These are phyloP conservation scores for Microcyclospora tardicrescens DNA, from an alignment of 2,329 filamentous ascomycete species.

Conservation along the genomic window DNA sequence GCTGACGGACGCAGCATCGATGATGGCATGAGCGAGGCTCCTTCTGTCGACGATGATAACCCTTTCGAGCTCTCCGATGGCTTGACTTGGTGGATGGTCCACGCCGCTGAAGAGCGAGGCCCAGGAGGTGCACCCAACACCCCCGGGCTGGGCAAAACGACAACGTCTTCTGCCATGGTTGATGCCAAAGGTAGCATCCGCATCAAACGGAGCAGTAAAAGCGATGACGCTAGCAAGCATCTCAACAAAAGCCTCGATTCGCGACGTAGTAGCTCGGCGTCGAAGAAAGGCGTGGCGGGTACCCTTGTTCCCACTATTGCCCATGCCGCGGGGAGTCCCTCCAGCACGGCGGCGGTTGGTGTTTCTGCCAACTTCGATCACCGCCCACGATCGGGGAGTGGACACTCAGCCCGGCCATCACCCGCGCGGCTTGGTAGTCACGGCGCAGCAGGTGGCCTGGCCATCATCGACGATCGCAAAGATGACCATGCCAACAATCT, in stretches of 20 bases:
- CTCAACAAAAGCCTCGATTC: slow-evolving; percentile 79
- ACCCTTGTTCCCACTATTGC: slow-evolving; percentile 7
- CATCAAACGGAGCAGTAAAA: slow-evolving; percentile 30
- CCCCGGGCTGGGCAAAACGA: slow-evolving; percentile 80
- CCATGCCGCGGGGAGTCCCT: slow-evolving; percentile 4
- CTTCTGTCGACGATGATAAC: slow-evolving; percentile 72
- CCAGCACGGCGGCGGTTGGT: slow-evolving; percentile 14
- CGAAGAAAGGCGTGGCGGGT: slow-evolving; percentile 55
- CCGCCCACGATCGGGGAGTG: slow-evolving; percentile 18
- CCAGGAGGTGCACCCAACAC: slow-evolving; percentile 68
- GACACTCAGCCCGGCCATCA: slow-evolving; percentile 13
- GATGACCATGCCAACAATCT: not conserved
- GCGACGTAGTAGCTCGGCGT: slow-evolving; percentile 74
- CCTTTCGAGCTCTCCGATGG: slow-evolving; percentile 94
- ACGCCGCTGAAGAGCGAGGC: slow-evolving; percentile 77
- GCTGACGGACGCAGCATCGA: slow-evolving; percentile 32
- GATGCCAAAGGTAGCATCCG: slow-evolving; percentile 63
- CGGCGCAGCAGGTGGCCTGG: no score
- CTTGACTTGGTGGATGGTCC: slow-evolving; percentile 88
- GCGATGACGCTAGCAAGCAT: slow-evolving; percentile 35
- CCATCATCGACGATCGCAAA: not conserved
- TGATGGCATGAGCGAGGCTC: slow-evolving; percentile 37
- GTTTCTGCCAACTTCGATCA: not conserved
- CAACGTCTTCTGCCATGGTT: slow-evolving; percentile 75
- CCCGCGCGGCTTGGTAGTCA: not conserved